Conservation (phyloP, 805 yeast species). For the Komagataella pastoris region DNA sequence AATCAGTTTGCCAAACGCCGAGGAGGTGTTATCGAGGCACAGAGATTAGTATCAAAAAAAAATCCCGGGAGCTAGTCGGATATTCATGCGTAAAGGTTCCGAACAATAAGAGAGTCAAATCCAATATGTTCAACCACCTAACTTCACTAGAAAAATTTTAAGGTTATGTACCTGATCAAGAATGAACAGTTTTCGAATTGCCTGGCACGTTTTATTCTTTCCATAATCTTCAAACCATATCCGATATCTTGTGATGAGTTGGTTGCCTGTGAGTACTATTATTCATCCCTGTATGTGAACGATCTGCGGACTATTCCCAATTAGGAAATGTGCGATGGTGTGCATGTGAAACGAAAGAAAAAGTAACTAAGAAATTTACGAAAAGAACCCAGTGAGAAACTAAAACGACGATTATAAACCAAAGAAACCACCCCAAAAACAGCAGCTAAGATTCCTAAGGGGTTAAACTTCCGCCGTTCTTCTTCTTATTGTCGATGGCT, state of each 20-base stretch:
- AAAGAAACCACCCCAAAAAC: not conserved
- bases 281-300: not conserved
- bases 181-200: too few relatives aligned
- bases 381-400: not conserved
- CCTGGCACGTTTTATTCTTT: too few relatives aligned
- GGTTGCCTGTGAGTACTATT: too few relatives aligned
- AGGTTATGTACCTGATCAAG: too few relatives aligned
- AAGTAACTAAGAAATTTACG: not conserved
- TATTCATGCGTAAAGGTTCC: too few relatives aligned
- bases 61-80: too few relatives aligned
- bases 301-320: not conserved
- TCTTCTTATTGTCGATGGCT: not conserved
- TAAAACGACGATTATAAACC: not conserved
- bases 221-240: not conserved
- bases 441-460: not conserved
- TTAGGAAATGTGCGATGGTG: not conserved
- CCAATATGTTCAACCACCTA: too few relatives aligned
- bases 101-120: too few relatives aligned
- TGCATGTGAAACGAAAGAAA: not conserved
- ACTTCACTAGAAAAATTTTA: too few relatives aligned
- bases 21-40: too few relatives aligned
- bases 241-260: not conserved
- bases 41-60: too few relatives aligned
- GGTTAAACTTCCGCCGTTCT: not conserved
- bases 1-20: too few relatives aligned